Base-by-base conservation (phyloP, 2,329 filamentous ascomycete genomes). In the Dactylella cylindrospora region DNA sequence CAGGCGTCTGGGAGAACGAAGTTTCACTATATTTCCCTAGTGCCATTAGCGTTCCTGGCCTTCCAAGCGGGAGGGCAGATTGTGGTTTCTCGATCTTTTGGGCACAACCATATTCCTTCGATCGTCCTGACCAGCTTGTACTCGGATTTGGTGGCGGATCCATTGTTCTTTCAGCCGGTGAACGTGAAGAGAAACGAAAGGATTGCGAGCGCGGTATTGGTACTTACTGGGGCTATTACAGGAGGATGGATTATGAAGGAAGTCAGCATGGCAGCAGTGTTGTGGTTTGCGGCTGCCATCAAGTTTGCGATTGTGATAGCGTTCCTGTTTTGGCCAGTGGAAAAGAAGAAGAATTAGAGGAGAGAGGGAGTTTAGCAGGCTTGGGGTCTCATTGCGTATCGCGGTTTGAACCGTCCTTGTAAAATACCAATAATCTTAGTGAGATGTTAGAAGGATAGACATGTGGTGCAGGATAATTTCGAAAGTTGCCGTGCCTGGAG, bases 1-100 rank as follows among this genome's bases (percentile, higher is more conserved):
- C 75, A 76, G n/a, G 67, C 70, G 9, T 68, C 71, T 10, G 51
- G 70, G 3, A 66, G 65, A 10, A 47, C 67, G 44, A 29, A 67
- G 47, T 53, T 72, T 29, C 68, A 74, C 36, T 74, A 76, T 52
- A 73, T 75, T 25, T 73, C 74, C 10, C 71, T 80, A 28, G 69
- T 79, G 0, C 73, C 74, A 1, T 70, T 80, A 6, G 73, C 70
- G 0, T 73, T 79, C 23, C 71, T 83, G 1, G 78, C 79, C 2
- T 78, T 80, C 65, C 78, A 81, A 67, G 75, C 73, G 40, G 78
- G 77, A 2, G 78, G 78, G 33, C 78, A 80, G 69, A 80, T 80
- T 59, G 77, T 78, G 15, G 72, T 72, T 28, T 77, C 75, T 28
- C 73, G 79, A 13, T 70, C 75, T 9, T 71, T 81, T 15, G 77